Conservation (phyloP, 371 early-diverging fungal genomes). For the Rhizopus stolonifer region DNA sequence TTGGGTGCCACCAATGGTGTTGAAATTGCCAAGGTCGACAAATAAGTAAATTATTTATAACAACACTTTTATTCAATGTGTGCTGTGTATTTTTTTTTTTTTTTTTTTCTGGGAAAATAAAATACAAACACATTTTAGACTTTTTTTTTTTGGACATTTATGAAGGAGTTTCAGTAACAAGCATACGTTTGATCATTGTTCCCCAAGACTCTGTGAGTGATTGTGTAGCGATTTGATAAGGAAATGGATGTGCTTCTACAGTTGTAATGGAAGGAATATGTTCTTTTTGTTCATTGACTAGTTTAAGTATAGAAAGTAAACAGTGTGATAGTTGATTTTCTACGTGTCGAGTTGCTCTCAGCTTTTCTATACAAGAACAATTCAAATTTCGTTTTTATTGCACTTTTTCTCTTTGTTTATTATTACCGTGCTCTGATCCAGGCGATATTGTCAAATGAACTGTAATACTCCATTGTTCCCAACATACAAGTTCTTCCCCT, state of each 20-base stretch:
- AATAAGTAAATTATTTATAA: no score
- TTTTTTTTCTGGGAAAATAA: not conserved
- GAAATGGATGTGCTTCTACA: constrained; percentile 82
- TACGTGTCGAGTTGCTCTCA: constrained; percentile 39
- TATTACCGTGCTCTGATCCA: constrained; percentile 69
- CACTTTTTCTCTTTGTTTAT: no score
- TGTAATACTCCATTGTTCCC: constrained; percentile 87
- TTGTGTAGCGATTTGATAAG: constrained; percentile 67
- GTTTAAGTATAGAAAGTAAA: constrained; percentile 66
- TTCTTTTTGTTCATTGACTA: constrained; percentile 80
- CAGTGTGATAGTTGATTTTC: constrained; percentile 41
- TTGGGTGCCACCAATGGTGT: constrained; percentile 68
- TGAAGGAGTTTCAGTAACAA: constrained; percentile 39
- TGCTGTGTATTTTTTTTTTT: no score
- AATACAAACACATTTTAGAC: no score
- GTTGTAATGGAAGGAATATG: constrained; percentile 88
- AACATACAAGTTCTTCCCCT: constrained; percentile 80
- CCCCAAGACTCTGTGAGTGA: constrained; percentile 44
- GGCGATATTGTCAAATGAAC: constrained; percentile 54
- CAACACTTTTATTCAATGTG: no score
- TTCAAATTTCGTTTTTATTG: not conserved
- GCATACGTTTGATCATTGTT: constrained; percentile 42
- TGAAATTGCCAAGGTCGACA: constrained; percentile 55
- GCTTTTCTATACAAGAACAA: constrained; percentile 24
- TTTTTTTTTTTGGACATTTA: no score